These are phyloP conservation scores for Trichopus zeylanicus DNA, from an alignment of 116 monocot species.

Conservation along the genomic window DNA sequence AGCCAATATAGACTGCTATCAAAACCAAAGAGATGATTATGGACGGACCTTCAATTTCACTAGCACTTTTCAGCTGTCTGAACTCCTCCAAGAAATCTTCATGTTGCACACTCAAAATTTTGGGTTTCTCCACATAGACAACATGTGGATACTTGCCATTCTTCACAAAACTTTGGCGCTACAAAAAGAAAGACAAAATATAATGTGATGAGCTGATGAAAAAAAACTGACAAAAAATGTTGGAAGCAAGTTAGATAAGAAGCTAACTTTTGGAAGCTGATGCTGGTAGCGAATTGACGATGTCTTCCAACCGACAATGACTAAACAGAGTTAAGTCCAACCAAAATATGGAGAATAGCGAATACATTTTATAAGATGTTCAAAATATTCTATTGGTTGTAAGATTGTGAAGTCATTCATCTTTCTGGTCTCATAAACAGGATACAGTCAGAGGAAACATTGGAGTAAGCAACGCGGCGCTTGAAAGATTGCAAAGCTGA, in stretches of 20 bases:
- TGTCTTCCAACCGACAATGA: slow-evolving; percentile 65
- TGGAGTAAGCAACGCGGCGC: slow-evolving; percentile 55
- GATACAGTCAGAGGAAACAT: slow-evolving; percentile 60
- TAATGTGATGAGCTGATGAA: slow-evolving; percentile 4
- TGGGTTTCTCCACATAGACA: slow-evolving; percentile 39
- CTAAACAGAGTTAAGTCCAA: slow-evolving; percentile 38
- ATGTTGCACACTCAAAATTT: slow-evolving; percentile 5
- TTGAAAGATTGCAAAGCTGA: slow-evolving; percentile 54
- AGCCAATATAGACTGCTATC: too few species aligned
- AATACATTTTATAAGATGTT: too few species aligned
- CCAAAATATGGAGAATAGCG: neutral
- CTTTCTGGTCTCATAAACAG: slow-evolving; percentile 9
- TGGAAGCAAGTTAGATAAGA: neutral
- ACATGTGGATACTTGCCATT: slow-evolving; percentile 47
- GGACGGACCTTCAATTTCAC: slow-evolving; percentile 50
- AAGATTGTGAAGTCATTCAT: too few species aligned
- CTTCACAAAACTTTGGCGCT: slow-evolving; percentile 42
- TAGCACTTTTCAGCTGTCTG: slow-evolving; percentile 22
- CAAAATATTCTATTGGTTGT: too few species aligned
- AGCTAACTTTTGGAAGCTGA: slow-evolving; percentile 59
- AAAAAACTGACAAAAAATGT: neutral
- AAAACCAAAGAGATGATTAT: too few species aligned
- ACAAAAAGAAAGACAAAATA: slow-evolving; percentile 7
- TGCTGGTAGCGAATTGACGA: slow-evolving; percentile 48
- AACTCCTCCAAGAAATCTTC: slow-evolving; percentile 20